phyloP scores from a whole-genome alignment of 345 rosid species.

The rapeseed (Brassica napus) region DNA sequence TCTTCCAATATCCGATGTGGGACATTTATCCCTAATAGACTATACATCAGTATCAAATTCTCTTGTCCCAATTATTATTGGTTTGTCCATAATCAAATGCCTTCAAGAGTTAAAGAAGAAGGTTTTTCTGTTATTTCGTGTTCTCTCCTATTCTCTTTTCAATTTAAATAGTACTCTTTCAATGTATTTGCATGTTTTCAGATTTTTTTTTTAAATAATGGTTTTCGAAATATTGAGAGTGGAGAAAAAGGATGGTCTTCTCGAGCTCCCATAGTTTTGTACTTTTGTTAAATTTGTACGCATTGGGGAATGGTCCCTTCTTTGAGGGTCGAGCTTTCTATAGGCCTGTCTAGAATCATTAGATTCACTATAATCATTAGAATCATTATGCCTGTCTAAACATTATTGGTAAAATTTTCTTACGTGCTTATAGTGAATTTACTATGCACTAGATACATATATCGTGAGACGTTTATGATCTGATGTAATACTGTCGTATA shows the following conservation, averaged over 20 bases:
- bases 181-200: constrained; percentile 27
- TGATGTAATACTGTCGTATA: not conserved
- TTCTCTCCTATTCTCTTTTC: not conserved
- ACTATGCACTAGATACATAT: not conserved
- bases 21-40: too few relatives aligned
- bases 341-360: not conserved
- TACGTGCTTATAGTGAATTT: too few relatives aligned
- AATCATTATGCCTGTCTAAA: not conserved
- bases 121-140: constrained; percentile 19
- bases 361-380: not conserved
- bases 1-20: too few relatives aligned
- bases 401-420: not conserved
- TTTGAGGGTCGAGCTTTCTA: constrained; percentile 42
- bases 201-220: not conserved
- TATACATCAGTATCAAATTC: not conserved
- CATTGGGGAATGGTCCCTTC: constrained; percentile 36
- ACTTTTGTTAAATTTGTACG: constrained; percentile 10
- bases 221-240: too few relatives aligned
- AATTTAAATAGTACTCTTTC: not conserved
- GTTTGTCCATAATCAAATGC: not conserved
- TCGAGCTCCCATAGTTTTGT: constrained; percentile 6
- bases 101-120: too few relatives aligned
- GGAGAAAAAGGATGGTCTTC: constrained; percentile 20
- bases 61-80: constrained; percentile 6
- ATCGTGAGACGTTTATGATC: not conserved